Conservation (phyloP, 371 early-diverging fungal species). For the Batrachochytrium dendrobatidis region DNA sequence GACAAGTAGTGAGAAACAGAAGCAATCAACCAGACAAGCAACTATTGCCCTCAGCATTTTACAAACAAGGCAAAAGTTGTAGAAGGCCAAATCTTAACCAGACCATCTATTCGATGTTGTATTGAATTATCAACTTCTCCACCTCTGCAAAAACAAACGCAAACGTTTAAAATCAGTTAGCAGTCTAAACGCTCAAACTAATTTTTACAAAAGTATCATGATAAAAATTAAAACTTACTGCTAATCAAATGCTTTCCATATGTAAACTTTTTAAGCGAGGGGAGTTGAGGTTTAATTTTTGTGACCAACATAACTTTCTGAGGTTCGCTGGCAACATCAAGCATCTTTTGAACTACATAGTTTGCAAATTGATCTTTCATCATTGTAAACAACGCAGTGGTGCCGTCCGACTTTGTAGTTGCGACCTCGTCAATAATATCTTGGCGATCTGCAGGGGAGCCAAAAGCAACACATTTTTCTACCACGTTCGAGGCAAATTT, state of each 20-base stretch:
- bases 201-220: neutral
- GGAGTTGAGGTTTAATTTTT: conserved; percentile 85
- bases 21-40: too few relatives aligned
- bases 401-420: conserved; percentile 62
- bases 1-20: too few relatives aligned
- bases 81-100: too few relatives aligned
- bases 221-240: conserved; percentile 32
- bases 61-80: too few relatives aligned
- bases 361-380: conserved; percentile 99
- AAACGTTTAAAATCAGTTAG: neutral
- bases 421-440: conserved; percentile 85
- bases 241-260: conserved; percentile 93
- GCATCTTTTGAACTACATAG: conserved; percentile 99
- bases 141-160: conserved; percentile 18
- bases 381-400: conserved; percentile 79
- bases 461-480: conserved; percentile 87
- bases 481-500: conserved; percentile 99
- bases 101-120: conserved; percentile 14
- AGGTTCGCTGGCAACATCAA: conserved; percentile 89
- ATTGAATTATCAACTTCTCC: conserved; percentile 22
- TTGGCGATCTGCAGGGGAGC: conserved; percentile 62
- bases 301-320: conserved; percentile 78
- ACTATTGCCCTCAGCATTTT: too few relatives aligned
- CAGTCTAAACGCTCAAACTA: neutral
- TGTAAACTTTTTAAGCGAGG: conserved; percentile 87